Percentiles rank a stretch among this genome's conserved stretches.
Conservation (phyloP, 257 asterid species). For the Penstemon davidsonii region DNA sequence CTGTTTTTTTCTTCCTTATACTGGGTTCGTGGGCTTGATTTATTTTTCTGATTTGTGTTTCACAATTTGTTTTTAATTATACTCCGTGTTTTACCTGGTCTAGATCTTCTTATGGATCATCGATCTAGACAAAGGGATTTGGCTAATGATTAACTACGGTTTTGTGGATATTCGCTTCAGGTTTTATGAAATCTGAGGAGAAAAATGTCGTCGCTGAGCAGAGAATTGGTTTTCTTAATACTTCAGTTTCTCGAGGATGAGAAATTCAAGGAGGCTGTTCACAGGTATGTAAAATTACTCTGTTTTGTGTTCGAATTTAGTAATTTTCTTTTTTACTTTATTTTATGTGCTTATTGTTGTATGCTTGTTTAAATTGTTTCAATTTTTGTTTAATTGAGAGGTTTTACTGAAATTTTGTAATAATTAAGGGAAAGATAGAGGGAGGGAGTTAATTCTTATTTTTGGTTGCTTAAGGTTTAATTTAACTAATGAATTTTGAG, state of each 20-base stretch:
- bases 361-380: neutral
- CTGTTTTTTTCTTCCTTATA: too few relatives aligned
- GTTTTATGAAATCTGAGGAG: constrained; percentile 42
- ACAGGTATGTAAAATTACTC: constrained; percentile 48
- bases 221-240: constrained; percentile 92
- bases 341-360: constrained; percentile 17
- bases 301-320: neutral
- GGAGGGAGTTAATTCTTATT: too few relatives aligned
- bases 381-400: constrained; percentile 13
- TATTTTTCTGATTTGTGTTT: too few relatives aligned
- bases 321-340: constrained; percentile 12
- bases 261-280: constrained; percentile 92
- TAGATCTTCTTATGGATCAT: too few relatives aligned
- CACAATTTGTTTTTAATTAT: too few relatives aligned
- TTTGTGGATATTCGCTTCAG: neutral
- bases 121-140: too few relatives aligned
- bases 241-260: constrained; percentile 97
- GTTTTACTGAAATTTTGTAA: neutral
- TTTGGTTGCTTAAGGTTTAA: too few relatives aligned
- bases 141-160: too few relatives aligned
- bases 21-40: too few relatives aligned
- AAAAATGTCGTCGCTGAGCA: constrained; percentile 87
- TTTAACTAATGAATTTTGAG: too few relatives aligned
- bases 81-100: too few relatives aligned
- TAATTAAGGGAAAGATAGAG: too few relatives aligned